A percentile compares a stretch with the other conserved stretches of the same genome.
These are phyloP conservation scores for Lyophyllum decastes DNA, from an alignment of 768 basidiomycete genomes.

Conservation along the genomic window DNA sequence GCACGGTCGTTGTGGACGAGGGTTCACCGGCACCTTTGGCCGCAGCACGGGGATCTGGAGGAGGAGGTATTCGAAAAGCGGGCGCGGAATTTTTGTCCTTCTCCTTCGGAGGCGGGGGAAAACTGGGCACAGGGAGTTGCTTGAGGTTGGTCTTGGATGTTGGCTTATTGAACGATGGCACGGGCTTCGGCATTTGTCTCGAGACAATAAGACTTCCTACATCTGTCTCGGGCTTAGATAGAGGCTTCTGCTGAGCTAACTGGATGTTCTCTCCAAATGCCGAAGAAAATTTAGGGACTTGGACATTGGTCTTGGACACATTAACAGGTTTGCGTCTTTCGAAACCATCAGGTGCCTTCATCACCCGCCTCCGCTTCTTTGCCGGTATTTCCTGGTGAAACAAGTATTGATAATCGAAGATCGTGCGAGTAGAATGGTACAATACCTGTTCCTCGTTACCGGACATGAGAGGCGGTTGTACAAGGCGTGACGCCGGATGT, in stretches of 20 bases:
- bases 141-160: conserved; percentile 12
- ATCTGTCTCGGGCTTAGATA: conserved; percentile 6
- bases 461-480: conserved; percentile 8
- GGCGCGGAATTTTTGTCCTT: not conserved
- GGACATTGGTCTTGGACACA: conserved; percentile 7
- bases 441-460: conserved; percentile 8
- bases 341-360: conserved; percentile 20
- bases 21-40: conserved; percentile 1
- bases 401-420: not conserved
- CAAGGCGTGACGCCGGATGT: conserved; percentile 17
- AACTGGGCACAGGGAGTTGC: conserved; percentile 14
- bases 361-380: conserved; percentile 19
- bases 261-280: conserved; percentile 12
- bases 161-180: conserved; percentile 4
- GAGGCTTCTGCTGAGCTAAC: conserved; percentile 1
- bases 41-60: conserved; percentile 10
- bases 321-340: conserved; percentile 8
- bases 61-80: conserved; percentile 4
- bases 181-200: conserved; percentile 1
- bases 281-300: conserved; percentile 16
- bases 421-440: not conserved
- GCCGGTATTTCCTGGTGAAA: conserved; percentile 12
- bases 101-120: not conserved
- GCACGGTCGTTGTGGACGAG: not conserved
- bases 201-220: not conserved